Base-by-base conservation (phyloP, 2,329 filamentous ascomycete genomes). In the Calonectria crousiana region DNA sequence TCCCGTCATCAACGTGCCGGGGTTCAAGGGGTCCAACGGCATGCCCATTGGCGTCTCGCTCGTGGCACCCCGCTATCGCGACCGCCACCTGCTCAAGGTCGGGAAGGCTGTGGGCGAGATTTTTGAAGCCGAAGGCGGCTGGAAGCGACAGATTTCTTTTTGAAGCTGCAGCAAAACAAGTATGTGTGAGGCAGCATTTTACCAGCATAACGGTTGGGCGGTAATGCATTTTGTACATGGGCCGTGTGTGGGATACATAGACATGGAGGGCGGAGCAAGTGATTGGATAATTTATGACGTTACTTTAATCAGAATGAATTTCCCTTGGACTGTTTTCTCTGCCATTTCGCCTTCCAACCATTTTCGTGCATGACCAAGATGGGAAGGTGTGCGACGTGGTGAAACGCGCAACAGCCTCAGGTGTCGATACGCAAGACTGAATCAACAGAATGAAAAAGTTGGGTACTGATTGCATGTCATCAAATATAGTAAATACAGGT, bases 1-100 rank as follows among this genome's bases (percentile, higher is more conserved):
- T 1, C 92, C 92, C 0, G 90, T 91, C 0, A 82, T 93, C n/a
- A 93, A 93, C 73, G 81, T 94, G 0, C 91, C 92, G 0, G 92
- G 91, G 0, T 93, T 94, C 76, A 82, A 85, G 41, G 92, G 92
- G 30, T 66, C 75, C 2, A 79, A 82, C n/a, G 82, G 80, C 23
- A 85, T 94, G 86, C 92, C 92, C 0, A 87, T 94, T 47, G 92
- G 92, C 0, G 72, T 92, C 18, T 90, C 88, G 0, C 81, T 92
- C 0, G 87, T 91, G 0, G 86, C 86, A 0, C 84, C 87, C 1
- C 82, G 89, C 8, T 90, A 87, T 75, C 81, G 78, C 2, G 89
- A 91, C 77, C 81, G 84, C 49, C 84, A 86, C 65, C 82, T 90
- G 26, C 78, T 90, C 47, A 80, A 82, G 49, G 86, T 86, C 0